Evolutionary conservation across 345 rosid genomes (phyloP), one percentile per base, ranked within the genome.

Genomic region (Acer negundo): DNA sequence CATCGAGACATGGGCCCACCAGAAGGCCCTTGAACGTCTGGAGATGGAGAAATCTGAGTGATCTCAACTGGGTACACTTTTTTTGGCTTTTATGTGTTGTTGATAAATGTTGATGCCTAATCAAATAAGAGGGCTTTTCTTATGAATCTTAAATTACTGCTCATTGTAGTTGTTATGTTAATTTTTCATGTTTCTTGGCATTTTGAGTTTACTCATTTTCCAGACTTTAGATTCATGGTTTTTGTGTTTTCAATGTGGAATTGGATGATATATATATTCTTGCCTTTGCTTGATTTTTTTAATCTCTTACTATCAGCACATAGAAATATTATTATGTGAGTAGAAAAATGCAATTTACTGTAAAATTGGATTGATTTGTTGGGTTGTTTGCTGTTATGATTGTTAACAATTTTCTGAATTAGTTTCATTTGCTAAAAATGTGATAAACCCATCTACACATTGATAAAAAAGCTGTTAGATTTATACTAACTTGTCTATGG

Each of bases 1-100:
- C 47, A 94, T 96, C 82, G 99, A 96, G 89, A 96, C 97, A 70
- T 96, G 99, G 99, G 99, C 97, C 23, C 98, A 96, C 84, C 88
- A 92, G 87, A 96, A 96, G 81, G 99, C 99, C 56, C 85, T 94
- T 19, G 97, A 92, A 72, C 91, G 98, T 35, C 94, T 94, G 47
- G 82, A 92, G 84, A 70, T 78, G 87, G 98, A 95, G 90, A 89
- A 89, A 75, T 75, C 78, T 11, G 78, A 75, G 38, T 75, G 72
- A 72, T 31, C 35, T 72, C 6, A 19, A 12, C 6, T 40, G 55
- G 66, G 75, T 72, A 58, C 13, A 40, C 4, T 26, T 56, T 0
- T 20, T 74, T 6, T 6, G 9, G 46, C 46, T 8, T 42, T 42
- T 42, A 42, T 42, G 46, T 42, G 46, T 42, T 42, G 46, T 42